Percentiles rank a stretch among this genome's conserved stretches.
Evolutionary conservation across 2,329 filamentous ascomycete genomes (phyloP).

Genomic region (Phyllosticta citribraziliensis): DNA sequence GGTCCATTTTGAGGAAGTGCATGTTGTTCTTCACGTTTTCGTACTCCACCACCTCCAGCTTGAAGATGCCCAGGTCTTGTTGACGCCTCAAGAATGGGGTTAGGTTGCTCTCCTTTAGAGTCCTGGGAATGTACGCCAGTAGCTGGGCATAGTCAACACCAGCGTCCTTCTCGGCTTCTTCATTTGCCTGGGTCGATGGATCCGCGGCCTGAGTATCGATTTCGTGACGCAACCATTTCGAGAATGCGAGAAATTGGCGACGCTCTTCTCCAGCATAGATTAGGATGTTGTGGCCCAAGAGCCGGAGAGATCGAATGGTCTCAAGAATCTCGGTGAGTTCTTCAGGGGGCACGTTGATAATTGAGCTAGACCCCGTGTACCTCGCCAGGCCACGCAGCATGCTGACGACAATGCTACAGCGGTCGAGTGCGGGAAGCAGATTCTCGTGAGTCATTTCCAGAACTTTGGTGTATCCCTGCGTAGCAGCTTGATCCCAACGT

Average conservation of each 20-base stretch:
- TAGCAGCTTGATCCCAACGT: slow-evolving; percentile 84
- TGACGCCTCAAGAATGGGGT: slow-evolving; percentile 45
- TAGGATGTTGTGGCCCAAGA: slow-evolving; percentile 66
- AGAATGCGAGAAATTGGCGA: slow-evolving; percentile 67
- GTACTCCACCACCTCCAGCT: slow-evolving; percentile 13
- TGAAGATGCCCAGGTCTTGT: slow-evolving; percentile 22
- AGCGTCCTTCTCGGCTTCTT: slow-evolving; percentile 68
- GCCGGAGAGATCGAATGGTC: slow-evolving; percentile 61
- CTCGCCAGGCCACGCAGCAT: slow-evolving; percentile 74
- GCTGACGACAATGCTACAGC: slow-evolving; percentile 70
- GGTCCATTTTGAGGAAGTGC: slow-evolving; percentile 34
- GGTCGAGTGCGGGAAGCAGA: slow-evolving; percentile 77
- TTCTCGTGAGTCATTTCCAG: slow-evolving; percentile 75
- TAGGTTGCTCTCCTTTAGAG: slow-evolving; percentile 57
- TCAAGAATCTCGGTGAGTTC: slow-evolving; percentile 45
- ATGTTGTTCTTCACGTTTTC: slow-evolving; percentile 25
- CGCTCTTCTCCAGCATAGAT: slow-evolving; percentile 66
- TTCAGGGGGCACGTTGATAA: slow-evolving; percentile 41
- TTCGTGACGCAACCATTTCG: slow-evolving; percentile 71
- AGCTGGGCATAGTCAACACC: slow-evolving; percentile 64
- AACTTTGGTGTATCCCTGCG: slow-evolving; percentile 66
- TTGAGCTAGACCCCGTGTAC: slow-evolving; percentile 59
- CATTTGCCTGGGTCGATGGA: slow-evolving; percentile 50
- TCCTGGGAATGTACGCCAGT: slow-evolving; percentile 65
- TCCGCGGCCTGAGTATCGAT: slow-evolving; percentile 68